Conservation (phyloP, 225 moss, liverwort and hornwort genomes). For the Rhytidiadelphus loreus region DNA sequence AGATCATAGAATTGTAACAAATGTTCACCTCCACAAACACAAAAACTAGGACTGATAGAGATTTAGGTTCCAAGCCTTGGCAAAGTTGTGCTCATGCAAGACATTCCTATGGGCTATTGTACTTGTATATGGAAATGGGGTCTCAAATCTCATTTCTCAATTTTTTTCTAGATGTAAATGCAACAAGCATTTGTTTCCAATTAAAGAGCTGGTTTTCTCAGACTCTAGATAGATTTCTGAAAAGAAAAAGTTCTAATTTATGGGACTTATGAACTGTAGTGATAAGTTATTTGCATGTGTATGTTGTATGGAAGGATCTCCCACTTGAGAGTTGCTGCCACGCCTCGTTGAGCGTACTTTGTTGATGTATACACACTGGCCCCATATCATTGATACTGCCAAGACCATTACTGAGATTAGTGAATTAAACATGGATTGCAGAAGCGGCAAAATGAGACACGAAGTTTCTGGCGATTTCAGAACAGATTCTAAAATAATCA, state of each 20-base stretch:
- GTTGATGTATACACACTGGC: constrained; percentile 3
- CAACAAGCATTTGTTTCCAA: not conserved
- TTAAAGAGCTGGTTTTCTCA: not conserved
- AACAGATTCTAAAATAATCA: no score
- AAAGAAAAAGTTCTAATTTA: not conserved
- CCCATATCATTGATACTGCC: not conserved
- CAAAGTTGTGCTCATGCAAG: not conserved
- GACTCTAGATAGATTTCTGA: not conserved
- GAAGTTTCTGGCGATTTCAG: not conserved
- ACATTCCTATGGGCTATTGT: not conserved
- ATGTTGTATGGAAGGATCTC: constrained; percentile 29
- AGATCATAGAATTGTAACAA: no score
- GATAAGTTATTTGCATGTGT: not conserved
- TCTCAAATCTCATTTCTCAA: not conserved
- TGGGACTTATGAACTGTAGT: not conserved
- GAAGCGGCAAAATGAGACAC: not conserved
- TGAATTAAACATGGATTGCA: not conserved
- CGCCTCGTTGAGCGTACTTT: constrained; percentile 11
- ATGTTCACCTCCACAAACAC: no score
- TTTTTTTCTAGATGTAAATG: no score
- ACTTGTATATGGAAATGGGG: not conserved
- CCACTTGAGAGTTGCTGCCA: constrained; percentile 2
- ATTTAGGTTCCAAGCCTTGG: no score
- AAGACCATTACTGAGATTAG: not conserved
- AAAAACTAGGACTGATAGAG: no score